These are phyloP conservation scores for Triangularia verruculosa DNA, from an alignment of 2,329 filamentous ascomycete genomes.

Conservation along the genomic window DNA sequence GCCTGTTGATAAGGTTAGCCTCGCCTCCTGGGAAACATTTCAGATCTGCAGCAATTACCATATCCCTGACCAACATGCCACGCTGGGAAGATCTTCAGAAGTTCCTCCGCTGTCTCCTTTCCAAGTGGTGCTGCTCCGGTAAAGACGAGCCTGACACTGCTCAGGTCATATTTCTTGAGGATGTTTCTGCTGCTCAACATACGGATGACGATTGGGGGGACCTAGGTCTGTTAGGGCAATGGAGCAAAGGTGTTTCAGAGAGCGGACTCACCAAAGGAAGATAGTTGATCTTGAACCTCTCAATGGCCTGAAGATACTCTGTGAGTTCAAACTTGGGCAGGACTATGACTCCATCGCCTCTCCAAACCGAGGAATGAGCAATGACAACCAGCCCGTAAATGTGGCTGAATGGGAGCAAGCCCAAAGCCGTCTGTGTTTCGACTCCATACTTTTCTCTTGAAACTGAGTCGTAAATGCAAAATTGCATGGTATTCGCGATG, in stretches of 20 bases:
- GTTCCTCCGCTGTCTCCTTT: conserved; percentile 64
- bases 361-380: conserved; percentile 61
- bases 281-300: conserved; percentile 64
- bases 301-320: conserved; percentile 61
- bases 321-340: conserved; percentile 73
- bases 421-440: conserved; percentile 51
- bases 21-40: background rate
- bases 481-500: conserved; percentile 71
- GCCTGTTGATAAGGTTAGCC: conserved; percentile 41
- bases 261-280: conserved; percentile 57
- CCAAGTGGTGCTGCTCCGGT: conserved; percentile 78
- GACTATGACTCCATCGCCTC: conserved; percentile 71
- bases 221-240: conserved; percentile 38
- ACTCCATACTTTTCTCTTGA: conserved; percentile 38
- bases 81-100: conserved; percentile 57
- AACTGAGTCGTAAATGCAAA: conserved; percentile 43
- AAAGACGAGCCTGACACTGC: conserved; percentile 62
- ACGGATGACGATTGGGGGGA: conserved; percentile 78
- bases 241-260: background rate
- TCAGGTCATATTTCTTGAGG: conserved; percentile 67
- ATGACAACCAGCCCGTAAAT: conserved; percentile 77
- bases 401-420: conserved; percentile 76
- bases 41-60: conserved; percentile 42
- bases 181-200: conserved; percentile 64
- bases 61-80: conserved; percentile 70